A percentile compares a stretch with the other conserved stretches of the same genome.
Conservation (phyloP, 306 rosid genomes). For the Lathyrus oleraceus region DNA sequence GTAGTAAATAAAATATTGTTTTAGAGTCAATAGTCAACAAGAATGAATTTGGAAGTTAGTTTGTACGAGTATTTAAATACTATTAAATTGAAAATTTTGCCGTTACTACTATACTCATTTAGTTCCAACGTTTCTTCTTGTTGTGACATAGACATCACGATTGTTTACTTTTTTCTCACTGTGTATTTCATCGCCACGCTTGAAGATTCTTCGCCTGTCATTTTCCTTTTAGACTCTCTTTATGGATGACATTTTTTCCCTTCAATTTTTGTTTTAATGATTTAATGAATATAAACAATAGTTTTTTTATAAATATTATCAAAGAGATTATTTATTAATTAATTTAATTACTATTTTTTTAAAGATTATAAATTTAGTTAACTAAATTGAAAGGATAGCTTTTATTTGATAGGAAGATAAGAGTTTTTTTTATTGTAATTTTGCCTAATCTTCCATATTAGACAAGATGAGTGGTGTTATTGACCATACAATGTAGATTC, state of each 20-base stretch:
- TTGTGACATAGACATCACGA: background rate
- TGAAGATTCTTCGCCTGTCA: background rate
- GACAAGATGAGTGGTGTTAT: no score
- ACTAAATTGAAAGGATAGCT: no score
- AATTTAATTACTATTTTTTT: no score
- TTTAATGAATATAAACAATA: no score
- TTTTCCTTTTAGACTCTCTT: background rate
- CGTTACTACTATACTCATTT: background rate
- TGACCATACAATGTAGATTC: no score
- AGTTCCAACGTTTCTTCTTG: background rate
- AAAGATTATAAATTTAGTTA: no score
- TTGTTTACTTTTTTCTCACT: background rate
- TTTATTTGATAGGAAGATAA: no score
- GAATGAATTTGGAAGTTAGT: background rate
- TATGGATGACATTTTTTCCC: background rate
- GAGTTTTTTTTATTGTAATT: no score
- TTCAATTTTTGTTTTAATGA: no score
- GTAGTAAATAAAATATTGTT: background rate
- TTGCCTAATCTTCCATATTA: no score
- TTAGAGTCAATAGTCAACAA: background rate
- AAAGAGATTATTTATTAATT: no score
- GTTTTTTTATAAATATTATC: no score
- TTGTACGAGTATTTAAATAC: background rate
- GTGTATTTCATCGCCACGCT: background rate
- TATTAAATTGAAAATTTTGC: background rate